A percentile compares a stretch with the other conserved stretches of the same genome.
Evolutionary conservation across 2,329 filamentous ascomycete genomes (phyloP).

Genomic region (Thielaviopsis punctulata): DNA sequence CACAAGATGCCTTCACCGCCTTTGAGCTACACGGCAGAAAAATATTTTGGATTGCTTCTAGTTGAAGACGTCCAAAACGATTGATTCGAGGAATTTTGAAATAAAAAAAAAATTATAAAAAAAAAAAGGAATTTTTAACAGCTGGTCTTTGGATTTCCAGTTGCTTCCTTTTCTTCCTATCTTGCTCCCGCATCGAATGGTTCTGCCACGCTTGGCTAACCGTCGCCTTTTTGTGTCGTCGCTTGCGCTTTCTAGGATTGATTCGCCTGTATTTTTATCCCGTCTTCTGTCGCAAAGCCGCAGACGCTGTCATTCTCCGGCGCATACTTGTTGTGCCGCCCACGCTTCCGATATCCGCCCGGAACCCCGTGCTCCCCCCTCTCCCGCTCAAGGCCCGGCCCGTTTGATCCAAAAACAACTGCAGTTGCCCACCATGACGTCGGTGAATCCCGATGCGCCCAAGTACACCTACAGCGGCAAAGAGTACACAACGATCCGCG

Average conservation of each 20-base stretch:
- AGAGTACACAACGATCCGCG: conserved; percentile 33
- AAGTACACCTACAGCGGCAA: conserved; percentile 23
- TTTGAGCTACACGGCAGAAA: conserved; percentile 9
- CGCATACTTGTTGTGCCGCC: not conserved
- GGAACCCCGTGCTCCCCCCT: not conserved
- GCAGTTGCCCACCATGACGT: conserved; percentile 1
- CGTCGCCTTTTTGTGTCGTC: not conserved
- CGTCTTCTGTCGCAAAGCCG: not conserved
- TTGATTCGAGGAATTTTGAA: not conserved
- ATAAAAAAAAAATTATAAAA: not conserved
- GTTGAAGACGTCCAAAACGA: not conserved
- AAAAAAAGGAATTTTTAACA: not conserved
- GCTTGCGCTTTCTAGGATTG: not conserved
- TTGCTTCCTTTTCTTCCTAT: not conserved
- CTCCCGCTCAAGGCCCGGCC: not conserved
- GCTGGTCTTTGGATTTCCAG: not conserved
- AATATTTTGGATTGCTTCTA: conserved; percentile 3
- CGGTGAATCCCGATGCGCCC: conserved; percentile 5
- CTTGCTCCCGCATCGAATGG: not conserved
- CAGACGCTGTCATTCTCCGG: not conserved
- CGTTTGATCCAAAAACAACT: not conserved
- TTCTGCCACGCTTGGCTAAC: not conserved
- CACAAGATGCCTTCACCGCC: conserved; percentile 5
- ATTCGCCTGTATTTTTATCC: not conserved
- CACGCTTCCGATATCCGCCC: not conserved